Evolutionary conservation across 768 basidiomycete genomes (phyloP).

Genomic region (Goffeauzyma gilvescens): DNA sequence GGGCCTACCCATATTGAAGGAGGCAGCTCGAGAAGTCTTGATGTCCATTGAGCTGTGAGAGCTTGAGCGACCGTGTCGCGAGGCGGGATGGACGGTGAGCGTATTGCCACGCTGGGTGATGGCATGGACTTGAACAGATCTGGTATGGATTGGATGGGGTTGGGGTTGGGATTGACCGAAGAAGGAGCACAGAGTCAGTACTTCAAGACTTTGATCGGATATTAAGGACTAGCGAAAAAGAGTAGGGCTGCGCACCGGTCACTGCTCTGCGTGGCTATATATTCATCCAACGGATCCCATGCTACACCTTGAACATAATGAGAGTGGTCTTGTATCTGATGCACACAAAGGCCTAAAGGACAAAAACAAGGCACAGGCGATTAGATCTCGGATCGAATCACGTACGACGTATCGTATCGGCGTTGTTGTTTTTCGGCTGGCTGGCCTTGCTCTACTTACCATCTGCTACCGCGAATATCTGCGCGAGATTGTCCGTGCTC

Average conservation of each 20-base stretch:
- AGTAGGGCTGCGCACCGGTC: conserved; percentile 49
- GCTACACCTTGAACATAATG: conserved; percentile 98
- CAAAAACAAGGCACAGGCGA: too few relatives aligned
- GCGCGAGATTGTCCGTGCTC: conserved; percentile 84
- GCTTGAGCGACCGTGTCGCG: conserved; percentile 53
- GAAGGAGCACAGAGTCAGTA: background rate
- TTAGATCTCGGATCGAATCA: too few relatives aligned
- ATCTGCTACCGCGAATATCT: conserved; percentile 57
- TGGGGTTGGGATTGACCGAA: too few relatives aligned
- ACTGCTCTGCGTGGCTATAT: conserved; percentile 89
- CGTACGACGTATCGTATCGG: too few relatives aligned
- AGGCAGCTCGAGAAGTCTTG: conserved; percentile 30
- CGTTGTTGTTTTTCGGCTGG: too few relatives aligned
- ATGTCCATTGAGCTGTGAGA: conserved; percentile 24
- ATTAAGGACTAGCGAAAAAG: too few relatives aligned
- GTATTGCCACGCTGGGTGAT: conserved; percentile 59
- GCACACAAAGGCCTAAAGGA: conserved; percentile 56
- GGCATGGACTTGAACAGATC: conserved; percentile 79
- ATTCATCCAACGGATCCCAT: conserved; percentile 95
- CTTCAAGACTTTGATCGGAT: too few relatives aligned
- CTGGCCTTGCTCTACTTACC: conserved; percentile 40
- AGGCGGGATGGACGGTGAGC: conserved; percentile 76
- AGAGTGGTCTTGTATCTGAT: conserved; percentile 78
- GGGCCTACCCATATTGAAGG: conserved; percentile 23
- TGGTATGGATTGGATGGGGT: too few relatives aligned